Percentiles rank a stretch among this genome's conserved stretches.
Evolutionary conservation across 768 basidiomycete genomes (phyloP).

Genomic region (Lepiota brunneoincarnata): DNA sequence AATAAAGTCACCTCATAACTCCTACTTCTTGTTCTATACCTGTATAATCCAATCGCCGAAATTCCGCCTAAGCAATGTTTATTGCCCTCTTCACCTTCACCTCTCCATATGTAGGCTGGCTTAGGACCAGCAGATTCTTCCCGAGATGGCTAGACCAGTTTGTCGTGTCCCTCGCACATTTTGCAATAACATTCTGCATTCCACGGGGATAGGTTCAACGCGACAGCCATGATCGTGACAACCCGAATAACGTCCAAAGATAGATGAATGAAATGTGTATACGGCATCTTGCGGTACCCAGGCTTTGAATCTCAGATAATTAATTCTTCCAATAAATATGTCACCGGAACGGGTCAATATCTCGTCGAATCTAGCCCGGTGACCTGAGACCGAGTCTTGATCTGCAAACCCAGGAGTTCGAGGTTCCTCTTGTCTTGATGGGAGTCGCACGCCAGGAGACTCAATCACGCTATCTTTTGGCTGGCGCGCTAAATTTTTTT

Average conservation of each 20-base stretch:
- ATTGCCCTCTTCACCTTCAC: not conserved
- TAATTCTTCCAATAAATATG: not conserved
- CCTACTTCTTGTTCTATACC: constrained; percentile 13
- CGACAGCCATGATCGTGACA: constrained; percentile 6
- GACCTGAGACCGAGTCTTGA: no score
- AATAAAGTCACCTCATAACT: constrained; percentile 8
- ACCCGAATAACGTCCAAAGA: constrained; percentile 28
- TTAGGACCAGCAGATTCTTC: not conserved
- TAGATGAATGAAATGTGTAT: constrained; percentile 20
- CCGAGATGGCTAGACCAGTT: constrained; percentile 4
- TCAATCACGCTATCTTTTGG: not conserved
- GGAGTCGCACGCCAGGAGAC: not conserved
- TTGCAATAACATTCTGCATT: constrained; percentile 5
- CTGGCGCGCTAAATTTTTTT: not conserved
- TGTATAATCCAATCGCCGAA: constrained; percentile 9
- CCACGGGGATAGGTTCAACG: constrained; percentile 5
- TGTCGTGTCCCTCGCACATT: not conserved
- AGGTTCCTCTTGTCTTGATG: not conserved
- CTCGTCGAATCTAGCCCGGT: not conserved
- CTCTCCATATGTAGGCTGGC: not conserved
- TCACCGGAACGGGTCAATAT: not conserved
- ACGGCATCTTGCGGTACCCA: constrained; percentile 14
- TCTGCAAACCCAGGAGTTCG: no score
- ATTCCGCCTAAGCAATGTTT: constrained; percentile 2
- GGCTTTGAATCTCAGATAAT: not conserved